Conservation (phyloP, 768 basidiomycete genomes). For the Rhizopogon vinicolor region DNA sequence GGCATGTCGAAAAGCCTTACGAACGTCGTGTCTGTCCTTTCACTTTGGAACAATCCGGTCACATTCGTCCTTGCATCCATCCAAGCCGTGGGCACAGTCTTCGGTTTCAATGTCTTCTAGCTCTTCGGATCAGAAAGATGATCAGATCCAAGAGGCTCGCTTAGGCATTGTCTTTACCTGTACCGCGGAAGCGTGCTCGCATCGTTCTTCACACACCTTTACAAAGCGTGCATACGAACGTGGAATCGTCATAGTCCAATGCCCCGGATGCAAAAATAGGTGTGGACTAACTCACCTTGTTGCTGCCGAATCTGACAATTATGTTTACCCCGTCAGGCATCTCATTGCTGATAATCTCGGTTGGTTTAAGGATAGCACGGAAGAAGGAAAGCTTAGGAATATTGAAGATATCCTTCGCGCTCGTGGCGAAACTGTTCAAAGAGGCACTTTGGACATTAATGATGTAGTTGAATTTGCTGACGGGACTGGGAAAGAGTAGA, state of each 20-base stretch:
- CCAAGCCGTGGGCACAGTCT: background rate
- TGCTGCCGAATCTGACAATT: background rate
- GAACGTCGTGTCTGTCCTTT: constrained; percentile 15
- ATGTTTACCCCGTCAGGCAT: constrained; percentile 42
- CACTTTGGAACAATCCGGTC: constrained; percentile 22
- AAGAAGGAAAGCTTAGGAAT: constrained; percentile 67
- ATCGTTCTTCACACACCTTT: constrained; percentile 87
- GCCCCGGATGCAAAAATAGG: constrained; percentile 88
- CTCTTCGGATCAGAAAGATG: constrained; percentile 17
- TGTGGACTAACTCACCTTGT: constrained; percentile 30
- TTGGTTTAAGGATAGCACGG: constrained; percentile 85
- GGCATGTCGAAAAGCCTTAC: background rate
- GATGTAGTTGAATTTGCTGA: constrained; percentile 55
- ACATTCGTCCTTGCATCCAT: constrained; percentile 9
- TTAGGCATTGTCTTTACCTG: constrained; percentile 85
- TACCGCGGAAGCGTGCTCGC: constrained; percentile 66
- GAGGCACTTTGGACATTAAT: constrained; percentile 40
- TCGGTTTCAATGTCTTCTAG: background rate
- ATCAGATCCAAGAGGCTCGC: constrained; percentile 44
- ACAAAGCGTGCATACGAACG: constrained; percentile 78
- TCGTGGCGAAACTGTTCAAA: constrained; percentile 71
- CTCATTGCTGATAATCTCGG: constrained; percentile 87
- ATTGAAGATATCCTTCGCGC: constrained; percentile 78
- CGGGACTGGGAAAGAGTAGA: background rate
- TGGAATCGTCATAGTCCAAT: constrained; percentile 89